These are phyloP conservation scores for Stachybotrys chartarum DNA, from an alignment of 2,329 filamentous ascomycete species.

Conservation along the genomic window DNA sequence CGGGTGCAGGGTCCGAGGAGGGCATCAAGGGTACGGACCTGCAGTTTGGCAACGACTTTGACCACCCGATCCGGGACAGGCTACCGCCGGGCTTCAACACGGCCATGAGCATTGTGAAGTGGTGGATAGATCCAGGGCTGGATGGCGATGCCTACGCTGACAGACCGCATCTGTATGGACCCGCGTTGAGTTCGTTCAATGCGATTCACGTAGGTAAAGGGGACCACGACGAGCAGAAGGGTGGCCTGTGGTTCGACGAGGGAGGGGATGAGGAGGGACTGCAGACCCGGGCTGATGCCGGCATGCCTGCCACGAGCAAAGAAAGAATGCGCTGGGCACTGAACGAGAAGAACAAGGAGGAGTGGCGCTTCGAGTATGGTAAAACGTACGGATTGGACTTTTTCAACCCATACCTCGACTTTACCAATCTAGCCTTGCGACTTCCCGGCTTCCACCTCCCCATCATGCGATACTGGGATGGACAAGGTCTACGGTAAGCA, in stretches of 20 bases:
- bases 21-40: constrained; percentile 64
- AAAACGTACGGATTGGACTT: constrained; percentile 57
- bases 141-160: constrained; percentile 89
- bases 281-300: constrained; percentile 33
- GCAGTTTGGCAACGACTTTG: constrained; percentile 94
- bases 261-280: constrained; percentile 54
- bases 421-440: constrained; percentile 62
- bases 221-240: constrained; percentile 37
- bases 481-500: constrained; percentile 64
- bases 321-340: constrained; percentile 55
- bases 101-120: constrained; percentile 78
- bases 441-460: constrained; percentile 67
- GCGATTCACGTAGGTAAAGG: constrained; percentile 57
- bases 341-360: constrained; percentile 36
- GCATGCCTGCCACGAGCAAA: constrained; percentile 45
- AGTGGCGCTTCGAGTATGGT: constrained; percentile 49
- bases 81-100: constrained; percentile 82
- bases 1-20: constrained; percentile 7
- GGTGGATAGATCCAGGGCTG: constrained; percentile 84
- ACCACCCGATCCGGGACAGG: constrained; percentile 77
- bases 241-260: constrained; percentile 54
- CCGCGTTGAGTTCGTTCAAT: constrained; percentile 75
- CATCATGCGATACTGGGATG: constrained; percentile 75
- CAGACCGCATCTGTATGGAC: constrained; percentile 77
- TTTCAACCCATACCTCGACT: constrained; percentile 89